These are phyloP conservation scores for Trichoderma sp. DNA, from an alignment of 2,329 filamentous ascomycete genomes.

Conservation along the genomic window DNA sequence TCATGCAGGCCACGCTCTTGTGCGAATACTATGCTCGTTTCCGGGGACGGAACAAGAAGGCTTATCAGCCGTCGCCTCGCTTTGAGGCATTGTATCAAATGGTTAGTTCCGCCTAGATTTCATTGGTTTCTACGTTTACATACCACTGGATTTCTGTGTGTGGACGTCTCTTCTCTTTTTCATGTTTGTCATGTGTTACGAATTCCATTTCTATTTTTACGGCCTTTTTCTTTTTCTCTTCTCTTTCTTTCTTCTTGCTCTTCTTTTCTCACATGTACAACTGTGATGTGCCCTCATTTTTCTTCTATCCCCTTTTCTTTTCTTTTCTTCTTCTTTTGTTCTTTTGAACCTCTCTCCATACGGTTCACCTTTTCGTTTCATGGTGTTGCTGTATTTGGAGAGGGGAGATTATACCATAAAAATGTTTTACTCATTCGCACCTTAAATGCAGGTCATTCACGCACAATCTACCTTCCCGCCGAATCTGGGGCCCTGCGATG, in stretches of 20 bases:
- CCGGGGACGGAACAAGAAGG: conserved; percentile 48
- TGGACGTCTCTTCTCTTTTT: conserved; percentile 10
- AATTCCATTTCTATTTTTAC: background rate
- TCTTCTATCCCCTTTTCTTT: conserved; percentile 21
- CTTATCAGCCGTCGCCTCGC: conserved; percentile 45
- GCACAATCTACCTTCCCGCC: conserved; percentile 30
- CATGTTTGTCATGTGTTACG: background rate
- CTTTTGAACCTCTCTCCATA: background rate
- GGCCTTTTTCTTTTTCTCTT: conserved; percentile 21
- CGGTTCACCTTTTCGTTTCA: background rate
- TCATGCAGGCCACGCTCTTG: conserved; percentile 53
- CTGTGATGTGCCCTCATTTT: conserved; percentile 16
- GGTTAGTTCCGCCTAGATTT: conserved; percentile 41
- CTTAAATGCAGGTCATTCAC: conserved; percentile 40
- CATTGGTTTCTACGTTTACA: background rate
- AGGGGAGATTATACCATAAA: background rate
- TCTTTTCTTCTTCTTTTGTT: background rate
- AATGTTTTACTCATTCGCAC: conserved; percentile 25
- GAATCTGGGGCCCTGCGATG: conserved; percentile 25
- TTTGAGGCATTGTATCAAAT: conserved; percentile 53
- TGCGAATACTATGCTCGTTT: conserved; percentile 56
- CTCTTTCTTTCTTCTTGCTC: conserved; percentile 16
- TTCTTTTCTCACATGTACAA: background rate
- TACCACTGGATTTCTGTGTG: background rate
- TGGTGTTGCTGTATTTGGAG: background rate